Percentiles rank a stretch among this genome's conserved stretches.
phyloP scores from a whole-genome alignment of 2,329 filamentous ascomycete species.

The Penicillium sp. region DNA sequence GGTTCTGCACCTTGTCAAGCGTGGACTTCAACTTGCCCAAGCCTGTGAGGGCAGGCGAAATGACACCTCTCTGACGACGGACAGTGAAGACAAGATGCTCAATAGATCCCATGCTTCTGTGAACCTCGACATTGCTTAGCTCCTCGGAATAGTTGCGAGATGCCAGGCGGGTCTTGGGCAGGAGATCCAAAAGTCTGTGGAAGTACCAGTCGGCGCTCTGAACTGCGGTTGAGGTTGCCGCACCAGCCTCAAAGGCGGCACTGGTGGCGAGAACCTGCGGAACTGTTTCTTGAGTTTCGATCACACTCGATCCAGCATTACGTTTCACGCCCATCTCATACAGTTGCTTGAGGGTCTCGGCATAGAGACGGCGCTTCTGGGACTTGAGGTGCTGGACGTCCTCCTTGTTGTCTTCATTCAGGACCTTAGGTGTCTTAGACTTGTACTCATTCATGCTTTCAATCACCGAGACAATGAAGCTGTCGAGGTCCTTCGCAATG shows the following conservation, averaged over 20 bases:
- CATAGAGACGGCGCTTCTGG: slow-evolving; percentile 84
- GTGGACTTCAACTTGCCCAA: slow-evolving; percentile 31
- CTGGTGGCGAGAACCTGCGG: slow-evolving; percentile 66
- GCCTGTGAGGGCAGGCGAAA: slow-evolving; percentile 33
- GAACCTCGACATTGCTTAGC: slow-evolving; percentile 74
- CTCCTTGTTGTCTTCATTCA: slow-evolving; percentile 84
- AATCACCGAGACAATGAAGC: slow-evolving; percentile 67
- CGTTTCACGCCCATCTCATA: slow-evolving; percentile 86
- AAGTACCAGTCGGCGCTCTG: slow-evolving; percentile 67
- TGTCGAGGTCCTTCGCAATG: slow-evolving; percentile 59
- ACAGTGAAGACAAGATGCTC: slow-evolving; percentile 71
- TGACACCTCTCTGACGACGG: slow-evolving; percentile 39
- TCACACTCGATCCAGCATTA: slow-evolving; percentile 71
- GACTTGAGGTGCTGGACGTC: slow-evolving; percentile 84
- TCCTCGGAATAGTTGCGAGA: slow-evolving; percentile 78
- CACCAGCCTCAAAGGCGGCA: slow-evolving; percentile 35
- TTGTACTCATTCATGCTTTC: slow-evolving; percentile 70
- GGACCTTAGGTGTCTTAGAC: slow-evolving; percentile 74
- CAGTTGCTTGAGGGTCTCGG: slow-evolving; percentile 78
- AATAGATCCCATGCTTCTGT: slow-evolving; percentile 76
- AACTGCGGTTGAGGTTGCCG: slow-evolving; percentile 19
- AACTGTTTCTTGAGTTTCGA: slow-evolving; percentile 71
- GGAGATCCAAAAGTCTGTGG: slow-evolving; percentile 73
- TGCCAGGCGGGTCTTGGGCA: slow-evolving; percentile 65
- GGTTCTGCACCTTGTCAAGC: slow-evolving; percentile 32